Evolutionary conservation across 345 rosid genomes (phyloP).

Genomic region (Sisymbrium irio): DNA sequence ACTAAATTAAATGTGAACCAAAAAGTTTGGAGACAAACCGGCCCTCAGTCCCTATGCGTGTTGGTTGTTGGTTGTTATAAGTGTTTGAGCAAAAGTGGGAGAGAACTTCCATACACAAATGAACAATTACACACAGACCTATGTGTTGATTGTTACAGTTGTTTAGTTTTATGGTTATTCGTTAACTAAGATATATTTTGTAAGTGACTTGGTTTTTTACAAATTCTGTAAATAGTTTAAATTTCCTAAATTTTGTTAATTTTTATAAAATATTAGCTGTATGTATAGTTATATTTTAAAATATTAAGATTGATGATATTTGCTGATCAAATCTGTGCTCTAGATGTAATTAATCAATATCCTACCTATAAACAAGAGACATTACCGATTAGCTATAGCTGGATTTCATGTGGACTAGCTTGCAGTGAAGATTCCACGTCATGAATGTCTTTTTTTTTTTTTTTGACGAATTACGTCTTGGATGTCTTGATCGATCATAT

Average conservation of each 20-base stretch:
- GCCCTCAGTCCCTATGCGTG: too few relatives aligned
- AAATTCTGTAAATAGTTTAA: neutral
- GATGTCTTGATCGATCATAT: too few relatives aligned
- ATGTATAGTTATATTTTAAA: neutral
- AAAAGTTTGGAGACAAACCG: too few relatives aligned
- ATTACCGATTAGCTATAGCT: neutral
- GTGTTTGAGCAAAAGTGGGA: too few relatives aligned
- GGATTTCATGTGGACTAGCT: conserved; percentile 23
- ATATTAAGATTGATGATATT: neutral
- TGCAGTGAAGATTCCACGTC: conserved; percentile 23
- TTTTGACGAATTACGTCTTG: too few relatives aligned
- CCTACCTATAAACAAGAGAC: neutral
- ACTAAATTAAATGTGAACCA: too few relatives aligned
- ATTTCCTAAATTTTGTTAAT: too few relatives aligned
- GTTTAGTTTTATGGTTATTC: neutral
- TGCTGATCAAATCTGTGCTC: neutral
- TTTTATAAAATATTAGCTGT: neutral
- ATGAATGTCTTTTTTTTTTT: neutral
- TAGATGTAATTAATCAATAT: neutral
- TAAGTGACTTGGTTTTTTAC: neutral
- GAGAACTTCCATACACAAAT: too few relatives aligned
- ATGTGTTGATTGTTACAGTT: neutral
- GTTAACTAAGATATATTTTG: neutral
- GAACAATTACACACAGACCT: too few relatives aligned
- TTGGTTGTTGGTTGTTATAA: too few relatives aligned